These are phyloP conservation scores for Coemansia sp. DNA, from an alignment of 192 early-diverging fungal species.

Conservation along the genomic window DNA sequence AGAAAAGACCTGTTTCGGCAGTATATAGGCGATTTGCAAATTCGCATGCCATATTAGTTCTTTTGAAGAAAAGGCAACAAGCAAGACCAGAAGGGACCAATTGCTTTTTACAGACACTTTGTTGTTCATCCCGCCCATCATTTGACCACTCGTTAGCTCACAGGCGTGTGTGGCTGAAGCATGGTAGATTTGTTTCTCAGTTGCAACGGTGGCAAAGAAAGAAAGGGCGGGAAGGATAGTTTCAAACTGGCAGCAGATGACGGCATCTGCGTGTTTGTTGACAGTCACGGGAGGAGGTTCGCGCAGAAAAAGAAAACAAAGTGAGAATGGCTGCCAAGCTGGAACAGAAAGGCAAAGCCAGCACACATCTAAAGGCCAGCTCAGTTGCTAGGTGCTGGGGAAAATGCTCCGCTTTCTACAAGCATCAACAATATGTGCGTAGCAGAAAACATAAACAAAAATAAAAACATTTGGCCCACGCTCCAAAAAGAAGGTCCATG, in stretches of 20 bases:
- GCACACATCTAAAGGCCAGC: no score
- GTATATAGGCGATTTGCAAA: not conserved
- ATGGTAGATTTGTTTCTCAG: not conserved
- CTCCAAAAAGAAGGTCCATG: not conserved
- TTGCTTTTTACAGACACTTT: not conserved
- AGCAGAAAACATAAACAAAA: conserved; percentile 17
- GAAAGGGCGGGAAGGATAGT: not conserved
- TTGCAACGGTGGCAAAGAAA: conserved; percentile 5
- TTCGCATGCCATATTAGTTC: not conserved
- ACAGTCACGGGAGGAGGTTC: no score
- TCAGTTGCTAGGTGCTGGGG: not conserved
- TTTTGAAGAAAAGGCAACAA: conserved; percentile 5
- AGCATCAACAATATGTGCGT: conserved; percentile 1
- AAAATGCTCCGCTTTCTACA: conserved; percentile 7
- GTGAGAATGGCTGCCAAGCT: no score
- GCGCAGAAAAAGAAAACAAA: no score
- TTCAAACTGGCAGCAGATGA: not conserved
- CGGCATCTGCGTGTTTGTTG: not conserved
- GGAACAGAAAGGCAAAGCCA: no score
- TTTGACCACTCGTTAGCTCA: not conserved
- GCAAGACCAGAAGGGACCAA: not conserved
- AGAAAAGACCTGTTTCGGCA: conserved; percentile 3
- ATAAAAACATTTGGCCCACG: conserved; percentile 1
- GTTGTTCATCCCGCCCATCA: not conserved
- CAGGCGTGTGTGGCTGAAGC: not conserved